Base-by-base conservation (phyloP, 345 rosid genomes). In the Linum trigynum region DNA sequence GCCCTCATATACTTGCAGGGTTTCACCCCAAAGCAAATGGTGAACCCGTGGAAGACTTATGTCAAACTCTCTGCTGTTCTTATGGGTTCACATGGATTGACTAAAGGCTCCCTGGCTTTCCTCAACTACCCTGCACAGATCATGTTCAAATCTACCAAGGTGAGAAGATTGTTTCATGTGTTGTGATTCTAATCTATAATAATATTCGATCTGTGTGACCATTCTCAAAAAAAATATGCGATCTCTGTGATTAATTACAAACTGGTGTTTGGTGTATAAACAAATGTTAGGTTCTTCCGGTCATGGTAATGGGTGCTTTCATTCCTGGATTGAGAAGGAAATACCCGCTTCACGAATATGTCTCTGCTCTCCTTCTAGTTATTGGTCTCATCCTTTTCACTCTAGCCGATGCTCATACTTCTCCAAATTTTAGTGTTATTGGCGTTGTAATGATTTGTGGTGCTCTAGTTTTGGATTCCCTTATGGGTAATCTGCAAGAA, bases 141-240 rank as follows among this genome's bases (percentile, higher is more conserved):
- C 75, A 90, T 90, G 95, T 90, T 94, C 74, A 94, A 94, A 76
- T 94, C 99, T 81, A 94, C 99, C 70, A 90, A 94, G 95, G 99
- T 86, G 76, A 55, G 51, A n/a, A 12, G 8, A 32, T 40, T 61
- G 36, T 56, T 4, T 59, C 17, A 32, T 57, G 4, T 59, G 50
- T 61, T 42, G 36, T 2, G 35, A 35, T n/a, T 9, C 59, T 7
- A 41, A 32, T 40, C 48, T 9, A 16, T 39, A 35, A 37, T 42
- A n/a, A 15, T 57, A 32, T 65, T 65, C 5, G 7, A 17, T 23
- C 32, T 23, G 32, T 23, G 32, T 23, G 32, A 23, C 32, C 32
- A 23, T 23, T 23, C 0, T 23, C n/a, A 23, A 23, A 23, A 23
- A 23, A 23, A 23, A 23, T 23, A 23, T 23, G 0, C 32, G 32